A percentile compares a stretch with the other conserved stretches of the same genome.
Evolutionary conservation across 768 basidiomycete genomes (phyloP).

Genomic region (Chlorophyllum brunneum): DNA sequence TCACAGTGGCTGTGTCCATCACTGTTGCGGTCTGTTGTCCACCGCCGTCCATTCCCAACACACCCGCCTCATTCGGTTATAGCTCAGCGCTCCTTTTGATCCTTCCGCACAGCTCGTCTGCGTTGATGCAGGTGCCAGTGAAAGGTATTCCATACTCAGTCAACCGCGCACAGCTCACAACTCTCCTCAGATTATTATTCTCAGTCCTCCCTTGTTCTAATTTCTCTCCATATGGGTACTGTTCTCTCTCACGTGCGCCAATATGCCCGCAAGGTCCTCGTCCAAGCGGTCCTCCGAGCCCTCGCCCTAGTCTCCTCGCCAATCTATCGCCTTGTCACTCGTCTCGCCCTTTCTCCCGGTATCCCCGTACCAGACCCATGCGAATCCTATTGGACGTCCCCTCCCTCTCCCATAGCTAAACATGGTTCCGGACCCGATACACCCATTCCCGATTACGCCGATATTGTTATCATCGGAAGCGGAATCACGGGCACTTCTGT

Average conservation of each 20-base stretch:
- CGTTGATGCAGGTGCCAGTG: too few species aligned
- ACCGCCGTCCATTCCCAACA: neutral
- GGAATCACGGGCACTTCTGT: slow-evolving; percentile 70
- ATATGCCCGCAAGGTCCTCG: slow-evolving; percentile 16
- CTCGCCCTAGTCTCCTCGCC: slow-evolving; percentile 18
- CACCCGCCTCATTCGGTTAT: neutral
- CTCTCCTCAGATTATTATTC: neutral
- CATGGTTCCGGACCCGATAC: slow-evolving; percentile 23
- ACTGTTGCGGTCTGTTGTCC: neutral
- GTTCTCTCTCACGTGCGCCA: slow-evolving; percentile 8
- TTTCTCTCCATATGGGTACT: neutral
- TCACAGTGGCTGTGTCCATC: slow-evolving; percentile 14
- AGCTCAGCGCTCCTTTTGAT: neutral
- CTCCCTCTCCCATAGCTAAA: slow-evolving; percentile 42
- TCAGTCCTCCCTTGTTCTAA: neutral
- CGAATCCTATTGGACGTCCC: slow-evolving; percentile 61
- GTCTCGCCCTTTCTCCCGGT: slow-evolving; percentile 41
- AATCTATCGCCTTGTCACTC: slow-evolving; percentile 22
- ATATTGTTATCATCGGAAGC: slow-evolving; percentile 73
- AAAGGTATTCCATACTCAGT: neutral
- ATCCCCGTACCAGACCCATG: slow-evolving; percentile 55
- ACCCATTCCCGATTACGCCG: slow-evolving; percentile 44
- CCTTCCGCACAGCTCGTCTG: neutral
- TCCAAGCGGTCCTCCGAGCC: slow-evolving; percentile 17
- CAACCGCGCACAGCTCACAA: too few species aligned